These are phyloP conservation scores for Acanthamoeba triangularis DNA, from an alignment of 208 protist species.

Conservation along the genomic window DNA sequence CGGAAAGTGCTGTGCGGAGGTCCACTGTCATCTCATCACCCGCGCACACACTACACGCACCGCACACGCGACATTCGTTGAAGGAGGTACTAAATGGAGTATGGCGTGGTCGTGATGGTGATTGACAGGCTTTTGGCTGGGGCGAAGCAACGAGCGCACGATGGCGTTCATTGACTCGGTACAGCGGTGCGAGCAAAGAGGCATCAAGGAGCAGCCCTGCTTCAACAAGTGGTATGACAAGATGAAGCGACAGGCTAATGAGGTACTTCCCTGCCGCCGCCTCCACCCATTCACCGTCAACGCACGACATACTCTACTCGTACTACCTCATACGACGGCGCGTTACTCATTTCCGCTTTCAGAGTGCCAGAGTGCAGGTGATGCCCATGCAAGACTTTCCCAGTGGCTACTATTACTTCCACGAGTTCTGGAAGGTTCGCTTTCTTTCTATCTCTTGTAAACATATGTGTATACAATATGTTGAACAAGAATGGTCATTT, in stretches of 20 bases:
- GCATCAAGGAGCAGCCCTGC: slow-evolving; percentile 38
- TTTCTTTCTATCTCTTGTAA: background rate
- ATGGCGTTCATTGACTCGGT: background rate
- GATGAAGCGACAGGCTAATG: background rate
- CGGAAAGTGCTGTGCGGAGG: background rate
- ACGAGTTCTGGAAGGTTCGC: background rate
- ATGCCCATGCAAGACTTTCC: background rate
- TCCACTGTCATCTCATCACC: background rate
- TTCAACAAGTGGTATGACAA: background rate
- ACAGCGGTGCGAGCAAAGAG: background rate
- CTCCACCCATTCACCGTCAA: no score
- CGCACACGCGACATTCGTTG: background rate
- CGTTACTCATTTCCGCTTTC: background rate
- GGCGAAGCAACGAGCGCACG: slow-evolving; percentile 31
- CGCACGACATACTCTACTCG: no score
- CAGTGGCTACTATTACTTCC: slow-evolving; percentile 8
- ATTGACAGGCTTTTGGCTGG: background rate
- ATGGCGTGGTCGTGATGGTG: background rate
- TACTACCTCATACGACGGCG: no score
- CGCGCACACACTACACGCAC: background rate
- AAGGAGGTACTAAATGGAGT: no score
- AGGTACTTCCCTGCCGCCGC: background rate
- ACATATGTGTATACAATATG: no score
- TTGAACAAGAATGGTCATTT: no score
- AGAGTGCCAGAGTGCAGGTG: background rate